Evolutionary conservation across 2,329 filamentous ascomycete species (phyloP), one percentile per base, ranked within the genome.

Genomic region (Ilyonectria mors-panacis): DNA sequence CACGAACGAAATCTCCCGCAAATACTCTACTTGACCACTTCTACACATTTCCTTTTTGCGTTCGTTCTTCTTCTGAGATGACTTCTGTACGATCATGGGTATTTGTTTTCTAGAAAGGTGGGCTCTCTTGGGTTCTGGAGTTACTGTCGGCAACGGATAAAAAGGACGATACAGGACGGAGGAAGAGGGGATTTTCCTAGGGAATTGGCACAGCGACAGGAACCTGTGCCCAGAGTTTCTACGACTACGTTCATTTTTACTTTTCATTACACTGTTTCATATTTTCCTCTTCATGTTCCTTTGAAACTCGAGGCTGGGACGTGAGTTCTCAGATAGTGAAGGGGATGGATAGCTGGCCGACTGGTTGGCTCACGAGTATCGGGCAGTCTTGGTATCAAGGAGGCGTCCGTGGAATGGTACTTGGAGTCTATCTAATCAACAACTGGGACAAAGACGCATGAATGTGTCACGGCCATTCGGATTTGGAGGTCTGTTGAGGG

Each of bases 1-100:
- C 50, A 21, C 26, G 45, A 33, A 45, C 26, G 33, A 35, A 48
- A 28, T 30, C 48, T 55, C 55, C 35, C 28, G 35, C 30, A 28
- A 47, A 57, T 8, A 61, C 65, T 68, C 66, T 53, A 68, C 65
- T 68, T 59, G 61, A 65, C 61, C 67, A 68, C 47, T 66, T 66
- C 55, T 54, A 53, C 54, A 57, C 56, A 53, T 45, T 64, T 56
- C 55, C 47, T 57, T 67, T 50, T 57, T 50, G 53, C 51, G 30
- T 55, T 66, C 47, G 37, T 51, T 60, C 59, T 70, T 62, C 47
- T 70, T 62, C 47, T 56, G 65, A 69, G 63, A 75, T 68, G 70
- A 73, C 58, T 68, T 71, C 65, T 76, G 72, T 75, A 76, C 70
- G 74, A 75, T 72, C 72, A 75, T 72, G 68, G 71, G 69, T 62